Evolutionary conservation across 2,329 filamentous ascomycete species (phyloP), one percentile per base, ranked within the genome.

Genomic region (Parasarocladium wereldwijsianum): DNA sequence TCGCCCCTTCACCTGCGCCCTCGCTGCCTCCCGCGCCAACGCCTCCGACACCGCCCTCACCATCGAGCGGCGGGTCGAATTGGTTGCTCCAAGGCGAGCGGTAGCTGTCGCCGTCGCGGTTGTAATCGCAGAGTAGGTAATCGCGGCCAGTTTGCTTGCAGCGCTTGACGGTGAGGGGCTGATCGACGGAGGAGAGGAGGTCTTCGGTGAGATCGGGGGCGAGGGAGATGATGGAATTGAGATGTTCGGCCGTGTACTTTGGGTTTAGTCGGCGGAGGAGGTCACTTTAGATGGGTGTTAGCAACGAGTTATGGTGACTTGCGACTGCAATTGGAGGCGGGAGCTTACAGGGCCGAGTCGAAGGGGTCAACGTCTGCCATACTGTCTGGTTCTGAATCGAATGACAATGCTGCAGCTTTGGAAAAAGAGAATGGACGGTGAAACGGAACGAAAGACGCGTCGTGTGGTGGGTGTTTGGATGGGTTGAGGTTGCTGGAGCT

Each of bases 81-180:
- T 93, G 81, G 60, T 96, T 96, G 60, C 79, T 90, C 90, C 90
- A 98, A n/a, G 90, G 90, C 40, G 83, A 93, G 38, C 90, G 80
- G 69, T 93, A 93, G 58, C 81, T 92, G 61, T 94, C 87, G 38
- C 90, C 90, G 58, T 98, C 90, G 40, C 90, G 86, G 68, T 98
- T 98, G 70, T 98, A 98, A 69, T 98, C 90, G 66, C 90, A 98
- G 47, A 94, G 80, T 30, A 98, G 74, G 63, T 93, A 98, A 60
- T 96, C 90, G 43, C 87, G 81, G 44, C 85, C 84, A 18, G 83
- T 80, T 57, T 86, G 81, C 43, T 74, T 73, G 66, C 90, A 96
- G 41, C 82, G 79, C 44, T 79, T 76, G 38, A 92, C 70, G 35
- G 80, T 76, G 34, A 98, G 76, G 15, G 90, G 90, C 55, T 96